Percentiles rank a stretch among this genome's conserved stretches.
phyloP scores from a whole-genome alignment of 805 yeast genomes.

The Saccharomycopsis microspora region DNA sequence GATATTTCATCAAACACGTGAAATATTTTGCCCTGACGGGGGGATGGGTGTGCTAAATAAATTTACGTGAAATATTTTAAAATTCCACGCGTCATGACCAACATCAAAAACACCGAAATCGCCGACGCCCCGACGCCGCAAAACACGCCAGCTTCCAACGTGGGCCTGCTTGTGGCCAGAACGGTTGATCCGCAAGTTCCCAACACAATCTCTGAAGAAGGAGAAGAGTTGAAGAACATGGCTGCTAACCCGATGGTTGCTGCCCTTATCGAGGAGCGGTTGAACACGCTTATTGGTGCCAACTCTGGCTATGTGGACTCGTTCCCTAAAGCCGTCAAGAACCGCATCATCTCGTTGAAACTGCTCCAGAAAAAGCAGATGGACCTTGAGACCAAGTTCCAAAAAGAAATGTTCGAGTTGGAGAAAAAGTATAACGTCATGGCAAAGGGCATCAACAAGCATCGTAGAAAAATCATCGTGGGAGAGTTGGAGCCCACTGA shows the following conservation, averaged over 20 bases:
- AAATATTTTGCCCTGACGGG: too few relatives aligned
- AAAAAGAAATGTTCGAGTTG: constrained; percentile 73
- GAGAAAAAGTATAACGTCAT: constrained; percentile 67
- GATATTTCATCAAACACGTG: too few relatives aligned
- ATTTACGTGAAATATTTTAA: too few relatives aligned
- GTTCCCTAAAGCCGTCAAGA: constrained; percentile 61
- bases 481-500: constrained; percentile 71
- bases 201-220: constrained; percentile 66
- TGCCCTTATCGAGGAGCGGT: constrained; percentile 81
- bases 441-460: constrained; percentile 66
- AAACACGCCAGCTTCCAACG: constrained; percentile 88
- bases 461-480: constrained; percentile 57
- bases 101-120: constrained; percentile 64
- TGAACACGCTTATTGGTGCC: constrained; percentile 74
- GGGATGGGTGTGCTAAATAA: too few relatives aligned
- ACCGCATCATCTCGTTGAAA: constrained; percentile 74
- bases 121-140: constrained; percentile 97
- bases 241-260: constrained; percentile 74
- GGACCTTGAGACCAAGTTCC: constrained; percentile 82
- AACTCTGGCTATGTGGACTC: constrained; percentile 77
- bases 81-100: constrained; percentile 43
- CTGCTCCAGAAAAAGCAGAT: constrained; percentile 70
- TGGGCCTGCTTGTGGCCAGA: constrained; percentile 57
- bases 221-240: constrained; percentile 29
- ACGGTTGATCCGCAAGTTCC: constrained; percentile 37